These are phyloP conservation scores for Naumovozyma dairenensis DNA, from an alignment of 805 yeast genomes.

Conservation along the genomic window DNA sequence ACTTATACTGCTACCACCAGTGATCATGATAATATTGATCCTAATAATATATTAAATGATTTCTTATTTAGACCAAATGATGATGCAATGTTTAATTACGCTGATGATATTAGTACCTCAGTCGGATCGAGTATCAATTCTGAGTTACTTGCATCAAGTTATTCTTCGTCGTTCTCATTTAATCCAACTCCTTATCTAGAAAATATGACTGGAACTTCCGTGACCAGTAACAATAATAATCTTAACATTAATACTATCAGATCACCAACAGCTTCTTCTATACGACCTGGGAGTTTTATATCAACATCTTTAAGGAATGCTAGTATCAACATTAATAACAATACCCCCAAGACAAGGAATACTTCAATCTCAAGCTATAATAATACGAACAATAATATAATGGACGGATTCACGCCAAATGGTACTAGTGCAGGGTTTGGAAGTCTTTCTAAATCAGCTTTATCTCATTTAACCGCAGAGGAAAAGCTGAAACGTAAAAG, in stretches of 20 bases:
- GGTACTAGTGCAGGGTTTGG: constrained; percentile 11
- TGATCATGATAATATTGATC: background rate
- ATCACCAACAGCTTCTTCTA: constrained; percentile 27
- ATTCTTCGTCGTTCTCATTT: constrained; percentile 20
- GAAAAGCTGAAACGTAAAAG: constrained; percentile 68
- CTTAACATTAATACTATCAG: constrained; percentile 10
- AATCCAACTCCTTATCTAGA: constrained; percentile 19
- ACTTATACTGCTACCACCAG: background rate
- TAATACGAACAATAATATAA: constrained; percentile 1
- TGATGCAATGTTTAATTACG: constrained; percentile 14
- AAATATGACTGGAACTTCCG: constrained; percentile 8
- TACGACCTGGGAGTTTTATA: constrained; percentile 23
- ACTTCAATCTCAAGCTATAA: constrained; percentile 18
- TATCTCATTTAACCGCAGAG: constrained; percentile 32
- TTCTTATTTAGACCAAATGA: constrained; percentile 7
- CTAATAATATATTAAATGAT: background rate
- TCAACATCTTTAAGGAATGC: constrained; percentile 24
- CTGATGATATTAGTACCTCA: constrained; percentile 25
- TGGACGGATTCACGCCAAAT: too few relatives aligned
- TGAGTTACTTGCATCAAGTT: constrained; percentile 18
- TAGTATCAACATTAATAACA: constrained; percentile 13
- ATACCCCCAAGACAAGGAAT: constrained; percentile 25
- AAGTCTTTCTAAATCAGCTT: constrained; percentile 13
- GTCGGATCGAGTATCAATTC: constrained; percentile 23
- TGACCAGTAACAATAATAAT: constrained; percentile 1